These are phyloP conservation scores for Penicillium fuscoglaucum DNA, from an alignment of 2,329 filamentous ascomycete species.

Conservation along the genomic window DNA sequence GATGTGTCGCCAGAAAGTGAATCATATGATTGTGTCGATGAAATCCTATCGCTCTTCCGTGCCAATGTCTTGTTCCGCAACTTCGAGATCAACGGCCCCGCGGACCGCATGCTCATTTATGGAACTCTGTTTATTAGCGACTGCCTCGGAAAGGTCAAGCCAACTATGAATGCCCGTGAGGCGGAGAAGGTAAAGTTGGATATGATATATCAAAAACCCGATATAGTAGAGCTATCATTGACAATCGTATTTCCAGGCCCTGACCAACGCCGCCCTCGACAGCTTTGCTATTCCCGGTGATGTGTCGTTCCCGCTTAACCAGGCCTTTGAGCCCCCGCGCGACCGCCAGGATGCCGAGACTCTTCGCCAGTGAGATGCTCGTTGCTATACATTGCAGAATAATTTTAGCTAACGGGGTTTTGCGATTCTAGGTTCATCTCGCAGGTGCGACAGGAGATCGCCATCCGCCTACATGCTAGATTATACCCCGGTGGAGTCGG, in stretches of 20 bases:
- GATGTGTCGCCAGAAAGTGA: constrained; percentile 77
- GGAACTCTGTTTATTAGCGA: constrained; percentile 94
- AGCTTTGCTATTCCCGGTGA: constrained; percentile 95
- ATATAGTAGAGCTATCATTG: background rate
- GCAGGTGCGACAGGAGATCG: constrained; percentile 91
- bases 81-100: constrained; percentile 97
- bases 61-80: constrained; percentile 99
- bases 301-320: constrained; percentile 88
- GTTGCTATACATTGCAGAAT: background rate
- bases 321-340: constrained; percentile 88
- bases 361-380: constrained; percentile 69
- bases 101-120: constrained; percentile 92
- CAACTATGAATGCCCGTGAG: constrained; percentile 64
- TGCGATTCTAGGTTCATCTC: constrained; percentile 57
- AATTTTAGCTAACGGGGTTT: constrained; percentile 2
- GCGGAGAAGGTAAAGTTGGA: constrained; percentile 59
- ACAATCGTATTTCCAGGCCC: constrained; percentile 60
- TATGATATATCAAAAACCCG: no score
- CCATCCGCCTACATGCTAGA: constrained; percentile 74
- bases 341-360: constrained; percentile 88
- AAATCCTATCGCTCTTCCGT: constrained; percentile 87
- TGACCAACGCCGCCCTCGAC: constrained; percentile 88
- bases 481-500: constrained; percentile 76
- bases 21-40: constrained; percentile 94
- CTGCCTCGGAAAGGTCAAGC: constrained; percentile 83